phyloP scores from a whole-genome alignment of 1,284 basidiomycete species.

The Macrocystidia cucumis region DNA sequence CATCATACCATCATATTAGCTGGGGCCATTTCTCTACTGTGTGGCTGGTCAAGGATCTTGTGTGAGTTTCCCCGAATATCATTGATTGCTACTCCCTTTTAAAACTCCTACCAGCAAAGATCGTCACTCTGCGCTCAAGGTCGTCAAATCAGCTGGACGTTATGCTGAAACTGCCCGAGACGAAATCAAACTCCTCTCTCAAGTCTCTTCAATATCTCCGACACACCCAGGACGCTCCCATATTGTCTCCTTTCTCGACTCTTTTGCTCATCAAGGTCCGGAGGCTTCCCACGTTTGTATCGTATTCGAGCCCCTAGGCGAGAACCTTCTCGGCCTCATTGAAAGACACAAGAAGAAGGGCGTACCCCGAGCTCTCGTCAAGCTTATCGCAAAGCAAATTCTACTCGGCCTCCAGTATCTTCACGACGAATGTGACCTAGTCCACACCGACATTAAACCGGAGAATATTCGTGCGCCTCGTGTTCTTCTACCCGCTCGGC shows the following conservation, averaged over 20 bases:
- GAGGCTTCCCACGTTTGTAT: constrained; percentile 81
- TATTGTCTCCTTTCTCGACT: constrained; percentile 84
- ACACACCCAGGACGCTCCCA: constrained; percentile 61
- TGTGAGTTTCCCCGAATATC: constrained; percentile 35
- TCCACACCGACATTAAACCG: constrained; percentile 88
- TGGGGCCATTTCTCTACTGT: constrained; percentile 92
- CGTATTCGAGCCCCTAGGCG: constrained; percentile 87
- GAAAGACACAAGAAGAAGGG: constrained; percentile 85
- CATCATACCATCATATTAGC: constrained; percentile 28
- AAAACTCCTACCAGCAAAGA: constrained; percentile 32
- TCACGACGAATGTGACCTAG: constrained; percentile 84
- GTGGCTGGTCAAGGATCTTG: constrained; percentile 71
- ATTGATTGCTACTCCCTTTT: constrained; percentile 12
- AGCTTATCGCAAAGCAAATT: constrained; percentile 77
- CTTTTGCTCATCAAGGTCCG: constrained; percentile 63
- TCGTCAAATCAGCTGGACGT: constrained; percentile 83
- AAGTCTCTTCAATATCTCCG: constrained; percentile 67
- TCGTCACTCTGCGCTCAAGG: constrained; percentile 83
- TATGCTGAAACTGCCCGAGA: constrained; percentile 88
- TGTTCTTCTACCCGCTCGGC: constrained; percentile 10
- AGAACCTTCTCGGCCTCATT: constrained; percentile 79
- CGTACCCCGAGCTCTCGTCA: constrained; percentile 74
- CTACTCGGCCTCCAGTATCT: constrained; percentile 87
- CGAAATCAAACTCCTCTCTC: constrained; percentile 83
- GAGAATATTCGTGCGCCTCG: constrained; percentile 74